A percentile compares a stretch with the other conserved stretches of the same genome.
Conservation (phyloP, 148 eudicot genomes). For the Camellia lanceoleosa region DNA sequence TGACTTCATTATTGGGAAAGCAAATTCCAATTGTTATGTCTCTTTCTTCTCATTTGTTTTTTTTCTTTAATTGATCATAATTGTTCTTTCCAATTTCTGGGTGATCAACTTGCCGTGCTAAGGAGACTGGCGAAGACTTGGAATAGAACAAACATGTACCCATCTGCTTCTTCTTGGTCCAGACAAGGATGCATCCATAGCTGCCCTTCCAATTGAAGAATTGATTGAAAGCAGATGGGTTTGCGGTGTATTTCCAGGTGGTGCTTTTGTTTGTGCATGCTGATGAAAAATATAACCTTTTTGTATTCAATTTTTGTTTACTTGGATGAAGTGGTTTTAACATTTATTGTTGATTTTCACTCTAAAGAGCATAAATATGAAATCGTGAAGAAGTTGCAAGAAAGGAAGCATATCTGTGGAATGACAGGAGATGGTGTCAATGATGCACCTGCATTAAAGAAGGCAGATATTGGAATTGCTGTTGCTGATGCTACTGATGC, state of each 20-base stretch:
- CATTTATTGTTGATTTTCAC: background rate
- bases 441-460: slow-evolving; percentile 96
- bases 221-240: slow-evolving; percentile 93
- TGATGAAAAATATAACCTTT: too few species aligned
- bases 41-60: background rate
- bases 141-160: slow-evolving; percentile 97
- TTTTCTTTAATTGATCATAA: background rate
- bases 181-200: slow-evolving; percentile 67
- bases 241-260: slow-evolving; percentile 97
- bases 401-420: slow-evolving; percentile 94
- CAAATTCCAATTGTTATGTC: background rate
- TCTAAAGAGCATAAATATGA: slow-evolving; percentile 88
- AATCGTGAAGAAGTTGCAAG: slow-evolving; percentile 95
- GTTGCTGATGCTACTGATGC: slow-evolving; percentile 98
- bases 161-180: slow-evolving; percentile 80
- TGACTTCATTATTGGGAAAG: background rate
- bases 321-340: slow-evolving; percentile 10
- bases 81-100: slow-evolving; percentile 26
- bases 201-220: slow-evolving; percentile 72
- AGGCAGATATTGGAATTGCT: slow-evolving; percentile 96
- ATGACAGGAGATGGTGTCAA: slow-evolving; percentile 99
- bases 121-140: slow-evolving; percentile 97
- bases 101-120: slow-evolving; percentile 93
- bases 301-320: background rate
- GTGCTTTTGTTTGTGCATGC: slow-evolving; percentile 11